Evolutionary conservation across 345 rosid genomes (phyloP), one percentile per base, ranked within the genome.

Genomic region (Mallotus nudiflorus): DNA sequence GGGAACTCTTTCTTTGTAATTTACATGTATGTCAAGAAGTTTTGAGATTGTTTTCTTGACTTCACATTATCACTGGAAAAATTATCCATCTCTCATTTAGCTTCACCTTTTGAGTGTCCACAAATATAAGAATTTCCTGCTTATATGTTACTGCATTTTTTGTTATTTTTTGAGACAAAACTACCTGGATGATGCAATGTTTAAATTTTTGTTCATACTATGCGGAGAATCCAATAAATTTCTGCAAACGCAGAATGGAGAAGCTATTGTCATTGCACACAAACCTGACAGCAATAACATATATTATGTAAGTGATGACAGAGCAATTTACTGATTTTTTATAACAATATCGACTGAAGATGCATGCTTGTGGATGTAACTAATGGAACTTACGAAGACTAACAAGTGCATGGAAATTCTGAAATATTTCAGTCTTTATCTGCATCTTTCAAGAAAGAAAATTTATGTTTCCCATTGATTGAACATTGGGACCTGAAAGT

Each of bases 391-490:
- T 4, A 9, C 54, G 16, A 39, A 16, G 24, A 11, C 39, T 25
- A 46, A 6, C 33, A 29, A 3, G 52, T 10, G 12, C n/a, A 19
- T 16, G 2, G 69, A 13, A 1, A 25, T 22, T 6, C 33, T 40
- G 19, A 61, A 61, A 24, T 14, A 5, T 49, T 6, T 0, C 56
- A 11, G 19, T 10, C 55, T 16, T 19, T 18, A 20, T 58, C 20
- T 45, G 42, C 44, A 42, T 12, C 57, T 57, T 9, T 57, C 70
- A 46, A 0, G 55, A 18, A 28, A 62, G 62, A 77, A 77, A 69
- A 72, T 72, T 62, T 27, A 77, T 25, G 3, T 19, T 22, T 28
- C 80, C 76, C 62, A 18, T 68, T 48, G 81, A 72, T 57, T 37
- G 50, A 35, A 31, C 24, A 48, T 66, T 54, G 22, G 57, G 28